Base-by-base conservation (phyloP, 2,329 filamentous ascomycete genomes). In the Colletotrichum chrysophilum region DNA sequence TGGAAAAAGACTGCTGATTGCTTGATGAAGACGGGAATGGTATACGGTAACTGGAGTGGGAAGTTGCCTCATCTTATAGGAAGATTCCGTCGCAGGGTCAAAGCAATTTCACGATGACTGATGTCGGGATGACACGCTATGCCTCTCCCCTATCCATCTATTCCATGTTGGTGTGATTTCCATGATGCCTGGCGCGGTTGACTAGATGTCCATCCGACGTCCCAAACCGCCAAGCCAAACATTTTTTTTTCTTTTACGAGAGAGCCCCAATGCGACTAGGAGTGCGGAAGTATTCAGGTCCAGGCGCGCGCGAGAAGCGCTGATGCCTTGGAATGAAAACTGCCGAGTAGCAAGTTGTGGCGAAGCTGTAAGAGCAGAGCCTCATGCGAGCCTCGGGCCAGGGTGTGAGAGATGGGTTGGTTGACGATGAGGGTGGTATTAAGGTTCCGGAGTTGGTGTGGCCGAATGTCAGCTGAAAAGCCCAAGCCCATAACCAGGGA, bases 201-300 rank as follows among this genome's bases (percentile, higher is more conserved):
- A 60, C 52, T 61, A 36, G 58, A 64, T 21, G 24, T 52, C 70
- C 64, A 68, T 58, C 70, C 43, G 64, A 64, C 38, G 36, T 73
- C 64, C 58, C 8, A 76, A 65, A 74, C 74, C 7, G 58, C 74
- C 74, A 74, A 76, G 74, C 64, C 74, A 76, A 74, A 74, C 70
- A 65, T 73, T 18, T 18, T 18, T 38, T 18, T 8, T 18, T 34
- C 12, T 34, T 18, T 9, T 18, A n/a, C 34, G 13, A 36, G 58
- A 28, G 65, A 65, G 43, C 43, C 56, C 58, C 38, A 58, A 75
- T 65, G 73, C 70, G 56, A 64, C 56, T 38, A 65, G 24, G 28
- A n/a, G 8, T 43, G n/a, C 16, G 24, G 48, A 26, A 32, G 30
- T 24, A 38, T 52, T 66, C 24, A 32, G 30, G 43, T 21, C 30